These are phyloP conservation scores for Tricholoma saponaceum DNA, from an alignment of 768 basidiomycete species.

Conservation along the genomic window DNA sequence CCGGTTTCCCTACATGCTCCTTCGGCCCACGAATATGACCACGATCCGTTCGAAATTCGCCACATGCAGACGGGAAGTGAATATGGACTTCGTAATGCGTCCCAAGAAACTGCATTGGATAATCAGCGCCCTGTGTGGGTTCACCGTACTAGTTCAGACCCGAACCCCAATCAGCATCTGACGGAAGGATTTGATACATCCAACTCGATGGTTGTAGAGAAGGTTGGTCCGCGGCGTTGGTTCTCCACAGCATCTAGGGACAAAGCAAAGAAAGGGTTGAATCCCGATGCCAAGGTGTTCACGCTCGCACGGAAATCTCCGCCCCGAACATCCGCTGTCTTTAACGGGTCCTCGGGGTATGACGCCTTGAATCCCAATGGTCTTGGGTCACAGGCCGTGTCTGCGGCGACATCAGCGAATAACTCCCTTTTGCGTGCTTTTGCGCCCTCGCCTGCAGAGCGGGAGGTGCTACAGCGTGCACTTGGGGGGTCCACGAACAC, in stretches of 20 bases:
- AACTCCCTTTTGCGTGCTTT: slow-evolving; percentile 71
- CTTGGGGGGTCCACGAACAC: slow-evolving; percentile 69
- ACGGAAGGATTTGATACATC: slow-evolving; percentile 11
- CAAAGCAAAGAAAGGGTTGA: slow-evolving; percentile 64
- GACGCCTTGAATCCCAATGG: slow-evolving; percentile 64
- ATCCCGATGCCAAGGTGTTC: slow-evolving; percentile 86
- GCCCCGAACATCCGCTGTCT: slow-evolving; percentile 13
- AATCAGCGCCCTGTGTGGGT: slow-evolving; percentile 25
- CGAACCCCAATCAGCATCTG: slow-evolving; percentile 13
- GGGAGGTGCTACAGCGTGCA: slow-evolving; percentile 78
- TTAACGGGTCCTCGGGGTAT: slow-evolving; percentile 23
- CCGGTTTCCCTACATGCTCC: slow-evolving; percentile 32
- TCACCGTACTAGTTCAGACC: slow-evolving; percentile 33
- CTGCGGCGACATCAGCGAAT: slow-evolving; percentile 39
- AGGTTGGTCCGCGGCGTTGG: slow-evolving; percentile 41
- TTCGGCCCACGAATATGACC: slow-evolving; percentile 27
- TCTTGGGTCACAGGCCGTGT: slow-evolving; percentile 30
- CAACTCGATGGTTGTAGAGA: slow-evolving; percentile 14
- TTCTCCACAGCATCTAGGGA: slow-evolving; percentile 39
- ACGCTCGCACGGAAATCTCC: slow-evolving; percentile 39
- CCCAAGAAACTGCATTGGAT: slow-evolving; percentile 22
- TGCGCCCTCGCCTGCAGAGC: slow-evolving; percentile 84
- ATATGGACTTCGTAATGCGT: slow-evolving; percentile 14
- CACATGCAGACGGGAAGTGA: slow-evolving; percentile 22
- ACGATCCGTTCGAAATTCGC: slow-evolving; percentile 46